These are phyloP conservation scores for Yamadazyma akitaensis DNA, from an alignment of 805 yeast species.

Conservation along the genomic window DNA sequence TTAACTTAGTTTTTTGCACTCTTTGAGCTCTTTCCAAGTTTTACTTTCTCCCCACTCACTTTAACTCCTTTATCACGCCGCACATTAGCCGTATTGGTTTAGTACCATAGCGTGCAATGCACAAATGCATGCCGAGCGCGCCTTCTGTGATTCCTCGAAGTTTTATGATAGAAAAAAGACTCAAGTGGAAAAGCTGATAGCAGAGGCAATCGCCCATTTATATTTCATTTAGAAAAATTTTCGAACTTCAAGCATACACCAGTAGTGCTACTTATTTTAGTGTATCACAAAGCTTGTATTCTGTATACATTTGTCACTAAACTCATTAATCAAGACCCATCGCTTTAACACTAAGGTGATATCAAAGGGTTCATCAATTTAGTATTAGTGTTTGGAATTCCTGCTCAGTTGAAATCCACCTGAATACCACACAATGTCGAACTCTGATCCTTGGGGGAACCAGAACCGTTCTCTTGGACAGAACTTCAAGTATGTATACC, in stretches of 20 bases:
- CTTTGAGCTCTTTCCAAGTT: no score
- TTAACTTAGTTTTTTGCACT: no score
- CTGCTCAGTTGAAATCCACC: background rate
- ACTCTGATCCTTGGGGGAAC: constrained; percentile 41
- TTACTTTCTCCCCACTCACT: background rate
- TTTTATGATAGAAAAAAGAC: constrained; percentile 7
- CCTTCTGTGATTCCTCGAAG: constrained; percentile 6
- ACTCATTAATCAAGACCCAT: background rate
- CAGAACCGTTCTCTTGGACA: constrained; percentile 42
- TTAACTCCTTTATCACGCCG: background rate
- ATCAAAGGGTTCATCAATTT: background rate
- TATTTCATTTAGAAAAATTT: background rate
- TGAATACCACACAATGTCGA: constrained; percentile 25
- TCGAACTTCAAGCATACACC: background rate
- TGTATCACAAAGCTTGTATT: background rate
- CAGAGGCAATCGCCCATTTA: constrained; percentile 2
- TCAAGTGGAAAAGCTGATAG: constrained; percentile 3
- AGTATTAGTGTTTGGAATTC: background rate
- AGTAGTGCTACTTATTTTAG: background rate
- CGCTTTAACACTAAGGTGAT: background rate
- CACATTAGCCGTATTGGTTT: background rate
- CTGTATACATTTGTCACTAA: background rate
- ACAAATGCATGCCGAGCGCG: constrained; percentile 4
- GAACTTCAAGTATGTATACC: constrained; percentile 39
- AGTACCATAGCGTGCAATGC: background rate